Evolutionary conservation across 306 rosid genomes (phyloP).

Genomic region (Gleditsia sinensis): DNA sequence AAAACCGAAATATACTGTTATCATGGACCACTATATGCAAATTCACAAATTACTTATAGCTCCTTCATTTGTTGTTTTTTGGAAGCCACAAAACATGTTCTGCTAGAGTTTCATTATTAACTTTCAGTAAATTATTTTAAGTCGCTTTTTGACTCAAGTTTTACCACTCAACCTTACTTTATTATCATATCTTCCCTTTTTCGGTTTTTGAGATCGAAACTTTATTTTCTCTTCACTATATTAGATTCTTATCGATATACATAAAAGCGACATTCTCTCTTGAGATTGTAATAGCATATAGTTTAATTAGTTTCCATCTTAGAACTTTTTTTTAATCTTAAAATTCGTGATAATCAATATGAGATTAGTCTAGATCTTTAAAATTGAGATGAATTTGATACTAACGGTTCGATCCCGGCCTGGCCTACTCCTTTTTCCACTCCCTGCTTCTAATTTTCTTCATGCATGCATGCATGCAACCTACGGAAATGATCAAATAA

Average conservation of each 20-base stretch:
- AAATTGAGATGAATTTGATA: too few relatives aligned
- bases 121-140: slow-evolving; percentile 31
- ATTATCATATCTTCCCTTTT: slow-evolving; percentile 5
- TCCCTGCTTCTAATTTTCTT: too few relatives aligned
- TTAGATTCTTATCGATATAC: slow-evolving; percentile 36
- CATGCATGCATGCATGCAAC: slow-evolving; percentile 19
- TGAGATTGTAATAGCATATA: slow-evolving; percentile 10
- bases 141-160: slow-evolving; percentile 29
- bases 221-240: slow-evolving; percentile 21
- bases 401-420: too few relatives aligned
- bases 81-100: slow-evolving; percentile 35
- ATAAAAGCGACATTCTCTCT: slow-evolving; percentile 35
- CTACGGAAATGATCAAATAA: background rate
- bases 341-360: too few relatives aligned
- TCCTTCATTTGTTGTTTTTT: slow-evolving; percentile 28
- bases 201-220: slow-evolving; percentile 13
- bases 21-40: slow-evolving; percentile 26
- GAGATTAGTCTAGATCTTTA: too few relatives aligned
- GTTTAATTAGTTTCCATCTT: background rate
- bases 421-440: too few relatives aligned
- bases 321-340: too few relatives aligned
- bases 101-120: slow-evolving; percentile 38
- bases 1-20: slow-evolving; percentile 1
- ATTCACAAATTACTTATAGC: background rate
- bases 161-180: slow-evolving; percentile 3